Evolutionary conservation across 2,329 filamentous ascomycete genomes (phyloP).

Genomic region (Plectosphaerella sp.): DNA sequence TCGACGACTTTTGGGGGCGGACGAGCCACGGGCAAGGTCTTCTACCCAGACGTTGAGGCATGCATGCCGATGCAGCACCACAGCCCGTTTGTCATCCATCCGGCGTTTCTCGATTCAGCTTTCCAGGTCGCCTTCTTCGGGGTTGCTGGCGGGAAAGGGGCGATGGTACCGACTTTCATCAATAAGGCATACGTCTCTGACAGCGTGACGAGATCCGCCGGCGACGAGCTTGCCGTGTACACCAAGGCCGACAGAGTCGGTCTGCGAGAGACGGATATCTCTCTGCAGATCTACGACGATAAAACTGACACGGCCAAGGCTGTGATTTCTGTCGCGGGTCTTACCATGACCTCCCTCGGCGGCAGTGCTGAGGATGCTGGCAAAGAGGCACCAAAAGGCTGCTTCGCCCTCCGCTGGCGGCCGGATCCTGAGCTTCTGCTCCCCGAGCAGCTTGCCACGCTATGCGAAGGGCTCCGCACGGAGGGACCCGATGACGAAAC

Average conservation of each 20-base stretch:
- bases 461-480: not conserved
- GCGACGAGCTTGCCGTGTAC: conserved; percentile 1
- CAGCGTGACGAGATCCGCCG: not conserved
- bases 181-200: conserved; percentile 1
- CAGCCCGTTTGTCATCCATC: conserved; percentile 8
- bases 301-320: not conserved
- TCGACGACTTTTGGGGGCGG: not conserved
- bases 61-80: conserved; percentile 10
- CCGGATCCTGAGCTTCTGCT: not conserved
- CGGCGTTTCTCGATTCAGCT: conserved; percentile 7
- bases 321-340: not conserved
- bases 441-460: not conserved
- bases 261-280: not conserved
- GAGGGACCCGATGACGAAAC: not conserved
- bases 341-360: not conserved
- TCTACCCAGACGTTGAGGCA: conserved; percentile 7
- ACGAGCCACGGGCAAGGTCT: conserved; percentile 4
- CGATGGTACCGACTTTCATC: conserved; percentile 4
- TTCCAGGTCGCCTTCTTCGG: conserved; percentile 3
- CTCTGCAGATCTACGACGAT: not conserved
- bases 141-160: not conserved
- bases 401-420: not conserved
- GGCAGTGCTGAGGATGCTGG: not conserved
- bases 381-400: not conserved
- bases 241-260: conserved; percentile 1